These are phyloP conservation scores for Coemansia sp. DNA, from an alignment of 192 early-diverging fungal genomes.

Conservation along the genomic window DNA sequence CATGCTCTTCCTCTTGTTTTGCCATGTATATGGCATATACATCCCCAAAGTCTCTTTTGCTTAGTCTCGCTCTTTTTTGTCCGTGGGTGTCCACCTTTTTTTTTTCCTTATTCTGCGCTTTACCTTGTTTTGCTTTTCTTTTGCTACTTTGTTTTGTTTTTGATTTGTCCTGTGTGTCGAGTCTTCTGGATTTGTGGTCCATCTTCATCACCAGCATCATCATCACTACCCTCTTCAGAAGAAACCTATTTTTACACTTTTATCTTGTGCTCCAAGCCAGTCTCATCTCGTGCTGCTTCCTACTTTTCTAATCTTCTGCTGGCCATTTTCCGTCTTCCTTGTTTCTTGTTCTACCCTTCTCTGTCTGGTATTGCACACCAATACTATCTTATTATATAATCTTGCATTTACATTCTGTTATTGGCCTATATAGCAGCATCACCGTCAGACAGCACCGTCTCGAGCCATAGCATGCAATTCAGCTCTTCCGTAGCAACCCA, in stretches of 20 bases:
- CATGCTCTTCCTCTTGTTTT: background rate
- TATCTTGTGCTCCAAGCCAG: background rate
- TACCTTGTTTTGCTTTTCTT: background rate
- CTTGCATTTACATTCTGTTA: background rate
- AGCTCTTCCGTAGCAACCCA: conserved; percentile 5
- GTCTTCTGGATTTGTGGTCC: background rate
- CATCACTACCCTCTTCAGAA: background rate
- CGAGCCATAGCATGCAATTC: background rate
- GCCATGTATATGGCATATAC: too few species aligned
- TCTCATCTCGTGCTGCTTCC: background rate
- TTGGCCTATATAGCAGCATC: background rate
- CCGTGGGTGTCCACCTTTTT: background rate
- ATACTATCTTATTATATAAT: background rate
- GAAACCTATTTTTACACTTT: background rate
- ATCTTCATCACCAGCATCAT: background rate
- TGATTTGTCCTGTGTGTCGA: background rate
- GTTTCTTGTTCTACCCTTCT: background rate
- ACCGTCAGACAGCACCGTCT: background rate
- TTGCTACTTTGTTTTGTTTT: background rate
- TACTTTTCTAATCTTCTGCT: background rate
- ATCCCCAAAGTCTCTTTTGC: too few species aligned
- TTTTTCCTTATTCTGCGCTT: too few species aligned
- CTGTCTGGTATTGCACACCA: background rate
- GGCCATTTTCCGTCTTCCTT: background rate
- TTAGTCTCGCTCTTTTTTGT: background rate